Conservation (phyloP, 768 basidiomycete genomes). For the Tulasnella sp. region DNA sequence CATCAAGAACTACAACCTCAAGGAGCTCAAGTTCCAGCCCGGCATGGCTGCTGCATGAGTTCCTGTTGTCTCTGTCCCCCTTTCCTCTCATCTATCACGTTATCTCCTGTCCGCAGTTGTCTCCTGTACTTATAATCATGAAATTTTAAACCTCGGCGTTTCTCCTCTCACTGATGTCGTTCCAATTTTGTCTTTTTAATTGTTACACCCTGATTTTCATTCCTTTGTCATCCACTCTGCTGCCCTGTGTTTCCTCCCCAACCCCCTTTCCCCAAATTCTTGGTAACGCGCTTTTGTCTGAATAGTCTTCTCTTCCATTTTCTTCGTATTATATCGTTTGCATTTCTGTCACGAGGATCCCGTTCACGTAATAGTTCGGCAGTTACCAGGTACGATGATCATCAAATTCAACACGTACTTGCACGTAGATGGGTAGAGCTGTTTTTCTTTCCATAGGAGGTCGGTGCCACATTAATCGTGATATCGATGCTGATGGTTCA, state of each 20-base stretch:
- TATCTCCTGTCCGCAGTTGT: not conserved
- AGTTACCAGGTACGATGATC: not conserved
- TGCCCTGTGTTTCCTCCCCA: too few relatives aligned
- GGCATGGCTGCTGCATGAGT: slow-evolving; percentile 17
- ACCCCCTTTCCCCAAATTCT: not conserved
- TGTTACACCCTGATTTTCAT: not conserved
- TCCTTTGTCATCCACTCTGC: not conserved
- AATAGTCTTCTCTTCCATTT: not conserved
- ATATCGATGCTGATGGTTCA: too few relatives aligned
- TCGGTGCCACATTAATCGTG: too few relatives aligned
- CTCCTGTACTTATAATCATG: not conserved
- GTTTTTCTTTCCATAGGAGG: too few relatives aligned
- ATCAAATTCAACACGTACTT: not conserved
- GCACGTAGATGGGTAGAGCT: not conserved
- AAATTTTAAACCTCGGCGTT: not conserved
- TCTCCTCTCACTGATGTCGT: not conserved
- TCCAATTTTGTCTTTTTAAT: not conserved
- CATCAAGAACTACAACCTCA: slow-evolving; percentile 37
- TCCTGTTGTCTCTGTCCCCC: not conserved
- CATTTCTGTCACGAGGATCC: not conserved
- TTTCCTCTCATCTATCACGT: not conserved
- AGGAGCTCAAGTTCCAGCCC: slow-evolving; percentile 29
- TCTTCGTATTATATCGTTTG: not conserved
- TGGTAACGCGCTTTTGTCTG: not conserved
- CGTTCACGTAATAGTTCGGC: not conserved